phyloP scores from a whole-genome alignment of 257 asterid genomes.

The Przewalskia tangutica region DNA sequence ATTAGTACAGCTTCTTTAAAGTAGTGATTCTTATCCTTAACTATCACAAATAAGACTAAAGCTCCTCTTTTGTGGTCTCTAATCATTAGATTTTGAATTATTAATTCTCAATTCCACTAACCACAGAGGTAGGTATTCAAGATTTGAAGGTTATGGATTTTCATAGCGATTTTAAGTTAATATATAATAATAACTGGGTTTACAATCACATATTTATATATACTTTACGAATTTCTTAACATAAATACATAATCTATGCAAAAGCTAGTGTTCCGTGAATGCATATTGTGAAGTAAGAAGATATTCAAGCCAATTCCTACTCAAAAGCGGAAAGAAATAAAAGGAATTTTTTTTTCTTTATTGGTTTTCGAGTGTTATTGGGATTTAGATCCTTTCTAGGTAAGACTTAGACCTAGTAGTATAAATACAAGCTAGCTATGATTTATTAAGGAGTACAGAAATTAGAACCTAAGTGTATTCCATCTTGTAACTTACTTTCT shows the following conservation, averaged over 20 bases:
- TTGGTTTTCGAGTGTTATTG: no score
- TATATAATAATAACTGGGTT: not conserved
- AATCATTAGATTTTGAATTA: not conserved
- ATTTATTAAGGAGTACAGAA: no score
- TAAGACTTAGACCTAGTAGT: no score
- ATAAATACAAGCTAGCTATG: no score
- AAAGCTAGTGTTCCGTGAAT: not conserved
- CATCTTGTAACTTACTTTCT: no score
- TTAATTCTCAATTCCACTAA: not conserved
- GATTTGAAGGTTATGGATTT: not conserved
- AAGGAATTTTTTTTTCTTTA: no score
- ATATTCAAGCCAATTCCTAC: no score
- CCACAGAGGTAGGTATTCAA: not conserved
- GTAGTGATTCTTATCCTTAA: not conserved
- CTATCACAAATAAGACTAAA: not conserved
- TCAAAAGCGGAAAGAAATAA: no score
- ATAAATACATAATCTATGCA: not conserved
- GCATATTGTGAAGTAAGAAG: no score
- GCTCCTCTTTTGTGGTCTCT: not conserved
- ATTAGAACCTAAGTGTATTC: no score
- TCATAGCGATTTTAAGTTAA: not conserved
- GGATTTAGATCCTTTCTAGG: no score
- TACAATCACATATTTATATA: not conserved
- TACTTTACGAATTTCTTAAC: not conserved
- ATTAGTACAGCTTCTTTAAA: not conserved